Conservation (phyloP, 1,284 basidiomycete genomes). For the Xerocomus minutiporus region DNA sequence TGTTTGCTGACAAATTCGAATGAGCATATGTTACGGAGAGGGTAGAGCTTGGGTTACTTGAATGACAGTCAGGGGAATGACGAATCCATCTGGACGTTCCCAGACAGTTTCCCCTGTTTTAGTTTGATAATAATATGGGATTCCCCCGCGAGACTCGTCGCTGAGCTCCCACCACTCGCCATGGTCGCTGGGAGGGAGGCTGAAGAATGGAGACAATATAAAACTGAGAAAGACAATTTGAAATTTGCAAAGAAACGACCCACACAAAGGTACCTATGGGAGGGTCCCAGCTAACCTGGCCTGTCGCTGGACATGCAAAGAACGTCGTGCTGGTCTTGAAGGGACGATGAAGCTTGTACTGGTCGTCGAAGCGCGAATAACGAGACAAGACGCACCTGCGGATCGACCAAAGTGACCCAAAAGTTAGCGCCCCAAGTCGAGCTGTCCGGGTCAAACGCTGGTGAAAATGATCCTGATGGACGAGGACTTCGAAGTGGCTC, state of each 20-base stretch:
- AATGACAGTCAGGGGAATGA: conserved; percentile 85
- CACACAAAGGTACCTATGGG: conserved; percentile 88
- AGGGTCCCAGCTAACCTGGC: conserved; percentile 89
- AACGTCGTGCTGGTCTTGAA: conserved; percentile 74
- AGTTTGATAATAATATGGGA: conserved; percentile 92
- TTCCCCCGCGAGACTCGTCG: conserved; percentile 71
- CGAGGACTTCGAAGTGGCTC: conserved; percentile 31
- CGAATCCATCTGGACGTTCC: conserved; percentile 81
- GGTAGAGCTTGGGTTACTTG: conserved; percentile 47
- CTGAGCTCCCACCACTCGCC: conserved; percentile 96
- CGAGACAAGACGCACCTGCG: conserved; percentile 51
- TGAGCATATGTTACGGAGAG: conserved; percentile 12
- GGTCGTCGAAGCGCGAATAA: conserved; percentile 10
- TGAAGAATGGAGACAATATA: conserved; percentile 28
- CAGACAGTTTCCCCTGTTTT: conserved; percentile 84
- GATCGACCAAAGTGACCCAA: conserved; percentile 81
- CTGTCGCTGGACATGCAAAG: conserved; percentile 89
- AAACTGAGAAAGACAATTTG: conserved; percentile 12
- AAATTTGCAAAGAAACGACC: conserved; percentile 29
- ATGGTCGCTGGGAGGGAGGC: conserved; percentile 75
- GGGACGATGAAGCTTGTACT: conserved; percentile 5
- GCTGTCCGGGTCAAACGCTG: conserved; percentile 27
- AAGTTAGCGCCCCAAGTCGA: conserved; percentile 71
- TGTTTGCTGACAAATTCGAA: conserved; percentile 52
- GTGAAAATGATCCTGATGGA: conserved; percentile 23